A percentile compares a stretch with the other conserved stretches of the same genome.
Evolutionary conservation across 2,329 filamentous ascomycete species (phyloP).

Genomic region (Colletotrichum sp.): DNA sequence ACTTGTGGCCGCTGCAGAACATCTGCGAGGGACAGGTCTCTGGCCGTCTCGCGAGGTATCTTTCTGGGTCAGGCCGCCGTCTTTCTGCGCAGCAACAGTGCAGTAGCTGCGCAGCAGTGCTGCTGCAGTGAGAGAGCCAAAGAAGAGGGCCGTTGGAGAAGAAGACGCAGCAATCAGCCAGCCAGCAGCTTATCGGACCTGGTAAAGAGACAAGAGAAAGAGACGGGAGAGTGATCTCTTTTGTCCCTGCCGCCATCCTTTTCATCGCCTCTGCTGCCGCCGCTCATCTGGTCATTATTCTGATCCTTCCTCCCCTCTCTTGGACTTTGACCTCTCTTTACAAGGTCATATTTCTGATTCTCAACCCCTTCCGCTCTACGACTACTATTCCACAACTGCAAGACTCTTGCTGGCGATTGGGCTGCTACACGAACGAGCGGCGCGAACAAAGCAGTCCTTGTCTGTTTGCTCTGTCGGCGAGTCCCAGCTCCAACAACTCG

Average conservation of each 20-base stretch:
- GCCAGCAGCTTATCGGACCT: not conserved
- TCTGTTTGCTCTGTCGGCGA: not conserved
- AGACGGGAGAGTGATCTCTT: not conserved
- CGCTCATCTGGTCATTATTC: not conserved
- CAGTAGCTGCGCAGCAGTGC: not conserved
- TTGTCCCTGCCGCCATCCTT: not conserved
- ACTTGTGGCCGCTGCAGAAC: not conserved
- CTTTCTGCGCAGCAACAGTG: not conserved
- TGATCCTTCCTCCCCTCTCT: not conserved
- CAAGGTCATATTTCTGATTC: not conserved
- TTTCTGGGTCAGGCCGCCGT: not conserved
- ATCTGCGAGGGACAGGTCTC: not conserved
- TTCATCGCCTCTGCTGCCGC: not conserved
- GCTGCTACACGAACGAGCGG: not conserved
- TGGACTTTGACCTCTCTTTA: not conserved
- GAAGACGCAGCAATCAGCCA: not conserved
- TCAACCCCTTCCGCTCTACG: not conserved
- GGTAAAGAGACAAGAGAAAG: not conserved
- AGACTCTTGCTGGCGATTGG: not conserved
- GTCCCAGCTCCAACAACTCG: not conserved
- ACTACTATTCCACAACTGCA: not conserved
- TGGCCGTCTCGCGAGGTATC: not conserved
- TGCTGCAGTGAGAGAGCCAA: not conserved
- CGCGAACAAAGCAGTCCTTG: not conserved
- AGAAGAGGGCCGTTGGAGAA: not conserved